Evolutionary conservation across 345 rosid species (phyloP).

Genomic region (Eutrema japonicum): DNA sequence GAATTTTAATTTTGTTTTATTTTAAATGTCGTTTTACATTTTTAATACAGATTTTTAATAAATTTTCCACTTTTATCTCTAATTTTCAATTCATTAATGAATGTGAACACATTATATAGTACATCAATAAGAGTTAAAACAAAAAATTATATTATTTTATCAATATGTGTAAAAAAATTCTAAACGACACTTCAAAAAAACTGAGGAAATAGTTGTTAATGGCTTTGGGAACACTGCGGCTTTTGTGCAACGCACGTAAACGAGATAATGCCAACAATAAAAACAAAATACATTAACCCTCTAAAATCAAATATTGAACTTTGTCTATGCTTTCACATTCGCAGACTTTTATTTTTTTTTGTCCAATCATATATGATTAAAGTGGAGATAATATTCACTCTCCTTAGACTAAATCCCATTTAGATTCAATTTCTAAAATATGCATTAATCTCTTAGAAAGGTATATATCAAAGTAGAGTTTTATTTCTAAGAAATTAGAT

Average conservation of each 20-base stretch:
- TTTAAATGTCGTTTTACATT: no score
- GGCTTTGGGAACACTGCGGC: constrained; percentile 2
- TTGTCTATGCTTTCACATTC: constrained; percentile 3
- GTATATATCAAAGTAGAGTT: not conserved
- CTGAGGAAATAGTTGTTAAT: constrained; percentile 30
- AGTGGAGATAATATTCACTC: not conserved
- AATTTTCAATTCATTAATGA: no score
- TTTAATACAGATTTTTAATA: no score
- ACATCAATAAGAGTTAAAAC: no score
- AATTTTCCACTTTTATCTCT: no score
- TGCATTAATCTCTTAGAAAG: not conserved
- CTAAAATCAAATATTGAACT: constrained; percentile 12
- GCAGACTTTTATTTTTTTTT: not conserved
- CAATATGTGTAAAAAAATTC: no score
- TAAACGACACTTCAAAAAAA: no score
- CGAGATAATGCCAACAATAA: not conserved
- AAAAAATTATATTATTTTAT: no score
- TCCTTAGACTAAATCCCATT: not conserved
- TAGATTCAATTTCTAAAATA: not conserved
- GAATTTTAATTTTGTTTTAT: no score
- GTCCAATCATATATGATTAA: not conserved
- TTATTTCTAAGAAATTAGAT: no score
- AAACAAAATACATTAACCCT: not conserved
- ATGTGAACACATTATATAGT: no score
- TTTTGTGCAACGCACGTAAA: constrained; percentile 42